Evolutionary conservation across 179 eudicot genomes (phyloP).

Genomic region (Corrigiola litoralis): DNA sequence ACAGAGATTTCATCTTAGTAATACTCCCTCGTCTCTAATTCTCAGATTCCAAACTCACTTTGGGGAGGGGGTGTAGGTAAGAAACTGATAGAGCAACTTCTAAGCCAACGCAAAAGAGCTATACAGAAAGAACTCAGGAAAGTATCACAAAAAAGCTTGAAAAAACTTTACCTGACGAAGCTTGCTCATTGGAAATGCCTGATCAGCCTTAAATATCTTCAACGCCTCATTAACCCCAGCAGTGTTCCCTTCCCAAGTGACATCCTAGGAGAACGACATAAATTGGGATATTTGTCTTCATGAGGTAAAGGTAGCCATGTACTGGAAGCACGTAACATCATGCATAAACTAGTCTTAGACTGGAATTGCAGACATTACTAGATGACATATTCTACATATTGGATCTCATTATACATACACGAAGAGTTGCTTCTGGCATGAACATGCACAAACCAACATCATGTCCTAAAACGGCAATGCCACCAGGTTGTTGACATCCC

Average conservation of each 20-base stretch:
- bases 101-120: neutral
- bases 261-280: conserved; percentile 42
- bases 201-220: conserved; percentile 68
- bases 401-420: conserved; percentile 35
- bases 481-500: conserved; percentile 95
- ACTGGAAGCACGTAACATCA: neutral
- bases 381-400: conserved; percentile 6
- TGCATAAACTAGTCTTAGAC: neutral
- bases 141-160: conserved; percentile 1
- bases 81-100: neutral
- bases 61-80: too few relatives aligned
- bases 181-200: conserved; percentile 62
- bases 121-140: neutral
- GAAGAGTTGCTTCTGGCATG: conserved; percentile 72
- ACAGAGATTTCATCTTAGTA: too few relatives aligned
- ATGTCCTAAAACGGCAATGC: conserved; percentile 79
- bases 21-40: too few relatives aligned
- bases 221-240: conserved; percentile 85
- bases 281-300: neutral
- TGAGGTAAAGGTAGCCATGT: neutral
- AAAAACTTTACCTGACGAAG: conserved; percentile 42
- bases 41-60: too few relatives aligned
- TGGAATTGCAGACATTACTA: neutral
- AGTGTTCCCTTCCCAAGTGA: conserved; percentile 80
- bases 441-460: conserved; percentile 94